Evolutionary conservation across 768 basidiomycete species (phyloP).

Genomic region (Chalciporus sphaerocephalus): DNA sequence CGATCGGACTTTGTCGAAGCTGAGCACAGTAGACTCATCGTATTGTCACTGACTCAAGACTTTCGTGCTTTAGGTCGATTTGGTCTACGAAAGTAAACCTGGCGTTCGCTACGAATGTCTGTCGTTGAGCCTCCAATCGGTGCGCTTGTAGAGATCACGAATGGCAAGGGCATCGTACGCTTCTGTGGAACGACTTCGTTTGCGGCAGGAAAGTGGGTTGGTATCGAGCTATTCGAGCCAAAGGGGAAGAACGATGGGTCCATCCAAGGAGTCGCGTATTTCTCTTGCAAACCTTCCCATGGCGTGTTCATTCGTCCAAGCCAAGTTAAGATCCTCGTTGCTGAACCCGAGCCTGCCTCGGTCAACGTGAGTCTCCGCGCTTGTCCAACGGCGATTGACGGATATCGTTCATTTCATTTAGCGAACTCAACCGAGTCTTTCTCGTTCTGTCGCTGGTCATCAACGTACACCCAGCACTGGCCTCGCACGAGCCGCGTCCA

Average conservation of each 20-base stretch:
- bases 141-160: slow-evolving; percentile 72
- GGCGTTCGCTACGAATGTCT: slow-evolving; percentile 29
- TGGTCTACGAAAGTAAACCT: slow-evolving; percentile 2
- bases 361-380: slow-evolving; percentile 21
- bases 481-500: slow-evolving; percentile 37
- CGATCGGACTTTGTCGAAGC: neutral
- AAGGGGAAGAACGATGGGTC: slow-evolving; percentile 96
- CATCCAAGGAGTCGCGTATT: slow-evolving; percentile 76
- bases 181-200: slow-evolving; percentile 84
- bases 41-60: neutral
- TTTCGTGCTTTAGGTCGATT: neutral
- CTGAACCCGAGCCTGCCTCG: slow-evolving; percentile 24
- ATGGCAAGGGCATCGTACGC: slow-evolving; percentile 80
- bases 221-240: slow-evolving; percentile 77
- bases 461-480: slow-evolving; percentile 56
- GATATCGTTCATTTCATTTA: slow-evolving; percentile 9
- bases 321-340: slow-evolving; percentile 66
- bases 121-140: slow-evolving; percentile 50
- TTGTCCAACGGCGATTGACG: neutral
- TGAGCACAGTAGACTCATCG: neutral
- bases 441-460: slow-evolving; percentile 44
- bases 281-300: slow-evolving; percentile 66
- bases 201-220: slow-evolving; percentile 89
- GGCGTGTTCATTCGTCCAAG: slow-evolving; percentile 90
- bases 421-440: slow-evolving; percentile 23